Evolutionary conservation across 164 flowering plant species (phyloP), one percentile per base, ranked within the genome.

Genomic region (Stephania cephalantha): DNA sequence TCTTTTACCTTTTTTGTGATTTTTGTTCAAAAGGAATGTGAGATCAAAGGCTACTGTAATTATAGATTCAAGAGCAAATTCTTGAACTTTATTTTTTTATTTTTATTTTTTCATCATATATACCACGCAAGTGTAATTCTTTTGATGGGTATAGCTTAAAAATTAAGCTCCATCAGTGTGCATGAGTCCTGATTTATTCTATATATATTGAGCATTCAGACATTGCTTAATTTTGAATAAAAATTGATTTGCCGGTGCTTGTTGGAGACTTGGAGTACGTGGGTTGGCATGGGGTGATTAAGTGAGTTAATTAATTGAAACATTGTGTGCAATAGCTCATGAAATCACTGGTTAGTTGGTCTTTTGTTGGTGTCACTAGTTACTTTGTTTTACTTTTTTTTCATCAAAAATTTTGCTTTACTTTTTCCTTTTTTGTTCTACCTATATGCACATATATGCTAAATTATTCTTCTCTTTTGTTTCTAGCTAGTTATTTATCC

Each of bases 161-260:
- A 69, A 2, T 50, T 50, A 50, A 50, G 12, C 29, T 65, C 46
- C 71, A 71, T 72, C 52, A 4, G 42, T 35, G 42, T 35, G 42
- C 42, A 35, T 35, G 42, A 35, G 42, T 35, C 61, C 52, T 71
- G 67, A 66, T 9, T 74, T 70, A 78, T 74, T 25, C 25, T 73
- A 45, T 69, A 65, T 65, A 22, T 65, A 65, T 35, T 71, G 77
- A 71, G 65, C 52, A 48, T 73, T 70, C 73, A 73, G 76, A 66
- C 71, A 71, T 67, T 9, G 64, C 15, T 31, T 35, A 35, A 35
- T 50, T 74, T 78, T 65, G 50, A 78, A 78, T 78, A 78, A 78
- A 72, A 58, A 58, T 58, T 58, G 20, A 15, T 58, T 58, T 58
- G n/a, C 64, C 64, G n/a, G 17, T 1, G 64, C 64, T 58, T 58